These are phyloP conservation scores for Vitis amurensis DNA, from an alignment of 164 flowering plant genomes.

Conservation along the genomic window DNA sequence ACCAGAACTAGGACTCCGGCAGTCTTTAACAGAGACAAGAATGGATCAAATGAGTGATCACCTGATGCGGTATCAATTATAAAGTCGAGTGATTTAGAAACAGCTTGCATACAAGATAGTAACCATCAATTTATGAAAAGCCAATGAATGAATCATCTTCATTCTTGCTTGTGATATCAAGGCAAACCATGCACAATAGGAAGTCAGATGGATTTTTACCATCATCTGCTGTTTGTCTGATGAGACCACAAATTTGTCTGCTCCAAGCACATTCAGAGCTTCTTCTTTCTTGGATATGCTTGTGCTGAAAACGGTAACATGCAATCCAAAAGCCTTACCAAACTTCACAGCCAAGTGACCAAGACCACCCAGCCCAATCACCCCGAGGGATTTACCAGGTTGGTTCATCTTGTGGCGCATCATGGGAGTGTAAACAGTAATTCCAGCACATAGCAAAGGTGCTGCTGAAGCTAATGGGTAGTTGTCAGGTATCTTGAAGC, in stretches of 20 bases:
- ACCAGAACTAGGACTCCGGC: constrained; percentile 63
- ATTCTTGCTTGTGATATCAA: background rate
- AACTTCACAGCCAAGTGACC: constrained; percentile 87
- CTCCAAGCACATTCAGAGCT: constrained; percentile 63
- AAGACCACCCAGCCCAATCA: constrained; percentile 81
- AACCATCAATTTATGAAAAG: background rate
- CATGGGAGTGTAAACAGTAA: constrained; percentile 81
- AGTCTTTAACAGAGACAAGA: constrained; percentile 68
- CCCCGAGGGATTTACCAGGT: constrained; percentile 79
- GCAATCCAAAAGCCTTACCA: constrained; percentile 78
- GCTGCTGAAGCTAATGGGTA: constrained; percentile 73
- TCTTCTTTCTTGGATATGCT: constrained; percentile 73
- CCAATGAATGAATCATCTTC: background rate
- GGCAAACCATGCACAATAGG: background rate
- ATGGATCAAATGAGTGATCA: constrained; percentile 80
- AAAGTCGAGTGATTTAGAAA: constrained; percentile 59
- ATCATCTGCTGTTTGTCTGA: constrained; percentile 67
- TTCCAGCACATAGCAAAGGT: constrained; percentile 83
- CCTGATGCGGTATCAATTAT: constrained; percentile 85
- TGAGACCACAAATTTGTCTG: constrained; percentile 71
- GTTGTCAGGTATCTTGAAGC: constrained; percentile 58
- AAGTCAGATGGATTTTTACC: constrained; percentile 28
- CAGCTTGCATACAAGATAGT: constrained; percentile 38
- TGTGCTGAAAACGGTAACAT: constrained; percentile 74
- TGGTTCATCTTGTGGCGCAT: constrained; percentile 78